Evolutionary conservation across 2,329 filamentous ascomycete species (phyloP), one percentile per base, ranked within the genome.

Genomic region (Botrytis byssoidea): DNA sequence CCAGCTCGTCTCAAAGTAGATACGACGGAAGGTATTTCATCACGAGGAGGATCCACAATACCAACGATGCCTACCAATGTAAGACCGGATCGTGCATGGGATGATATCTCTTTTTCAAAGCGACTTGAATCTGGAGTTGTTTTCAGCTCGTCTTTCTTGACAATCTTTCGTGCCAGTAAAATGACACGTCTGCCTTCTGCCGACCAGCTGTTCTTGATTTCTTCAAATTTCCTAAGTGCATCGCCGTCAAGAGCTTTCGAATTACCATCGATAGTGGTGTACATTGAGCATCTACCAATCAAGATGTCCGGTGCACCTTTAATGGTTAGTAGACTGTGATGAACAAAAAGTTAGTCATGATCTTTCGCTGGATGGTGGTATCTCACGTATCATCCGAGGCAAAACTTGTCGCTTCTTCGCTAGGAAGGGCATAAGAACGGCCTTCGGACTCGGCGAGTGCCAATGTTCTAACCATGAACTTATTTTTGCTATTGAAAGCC

Each of bases 401-500:
- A 71, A 73, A 76, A 37, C 59, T 20, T 48, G 46, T 35, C 25
- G 71, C 73, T 55, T 77, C 74, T 10, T 35, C 63, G 4, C 61
- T 29, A 51, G 75, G 60, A 16, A 77, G 57, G 35, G 73, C 75
- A 18, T 72, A 16, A 35, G 64, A 29, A 5, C 74, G 71, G 25
- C 75, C 76, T 8, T 48, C 37, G 8, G 63, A 14, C 10, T 77
- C 75, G 80, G 5, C 86, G 90, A 66, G 91, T 84, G 46, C 88
- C 85, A 77, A 88, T 90, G 77, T 75, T 37, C 88, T 86, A 70
- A 94, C 87, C 88, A 93, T 94, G 80, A 89, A 94, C 82, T 94
- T 94, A 83, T 94, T 94, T 84, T 93, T 93, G 83, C 91, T 93
- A 83, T 93, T 94, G 81, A 94, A 94, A 0, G 90, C 88, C 48